These are phyloP conservation scores for Phytophthora fragariaefolia DNA, from an alignment of 352 stramenopile species.

Conservation along the genomic window DNA sequence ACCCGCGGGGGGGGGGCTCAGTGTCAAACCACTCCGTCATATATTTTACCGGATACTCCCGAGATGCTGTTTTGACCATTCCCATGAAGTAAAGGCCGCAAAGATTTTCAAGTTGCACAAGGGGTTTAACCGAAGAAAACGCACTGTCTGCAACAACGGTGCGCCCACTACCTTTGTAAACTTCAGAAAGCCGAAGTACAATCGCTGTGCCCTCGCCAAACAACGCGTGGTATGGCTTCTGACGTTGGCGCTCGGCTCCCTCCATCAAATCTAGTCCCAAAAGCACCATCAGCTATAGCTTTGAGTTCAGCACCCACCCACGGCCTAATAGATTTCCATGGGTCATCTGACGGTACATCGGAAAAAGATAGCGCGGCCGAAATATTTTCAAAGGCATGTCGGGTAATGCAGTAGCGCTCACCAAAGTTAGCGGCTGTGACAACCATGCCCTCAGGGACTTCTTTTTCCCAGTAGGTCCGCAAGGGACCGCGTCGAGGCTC, in stretches of 20 bases:
- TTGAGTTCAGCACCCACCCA: not conserved
- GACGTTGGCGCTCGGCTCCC: not conserved
- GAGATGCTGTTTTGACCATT: no score
- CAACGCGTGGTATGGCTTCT: not conserved
- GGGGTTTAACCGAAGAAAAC: not conserved
- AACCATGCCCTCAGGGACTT: not conserved
- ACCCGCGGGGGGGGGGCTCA: not conserved
- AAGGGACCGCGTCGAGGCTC: not conserved
- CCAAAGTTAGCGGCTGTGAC: slow-evolving; percentile 2
- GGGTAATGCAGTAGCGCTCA: not conserved
- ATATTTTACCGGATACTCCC: no score
- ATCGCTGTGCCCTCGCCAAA: slow-evolving; percentile 8
- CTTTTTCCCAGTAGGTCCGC: not conserved
- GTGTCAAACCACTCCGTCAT: no score
- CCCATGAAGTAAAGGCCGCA: not conserved
- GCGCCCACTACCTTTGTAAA: slow-evolving; percentile 1
- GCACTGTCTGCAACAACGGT: slow-evolving; percentile 8
- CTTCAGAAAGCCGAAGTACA: no score
- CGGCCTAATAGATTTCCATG: not conserved
- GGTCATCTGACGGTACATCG: not conserved
- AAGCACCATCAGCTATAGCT: slow-evolving; percentile 5
- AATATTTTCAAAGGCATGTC: slow-evolving; percentile 4
- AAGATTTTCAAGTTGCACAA: not conserved
- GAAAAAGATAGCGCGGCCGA: not conserved
- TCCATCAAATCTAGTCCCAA: slow-evolving; percentile 3